phyloP scores from a whole-genome alignment of 495 filamentous ascomycete species.

The Daldinia bambusicola region DNA sequence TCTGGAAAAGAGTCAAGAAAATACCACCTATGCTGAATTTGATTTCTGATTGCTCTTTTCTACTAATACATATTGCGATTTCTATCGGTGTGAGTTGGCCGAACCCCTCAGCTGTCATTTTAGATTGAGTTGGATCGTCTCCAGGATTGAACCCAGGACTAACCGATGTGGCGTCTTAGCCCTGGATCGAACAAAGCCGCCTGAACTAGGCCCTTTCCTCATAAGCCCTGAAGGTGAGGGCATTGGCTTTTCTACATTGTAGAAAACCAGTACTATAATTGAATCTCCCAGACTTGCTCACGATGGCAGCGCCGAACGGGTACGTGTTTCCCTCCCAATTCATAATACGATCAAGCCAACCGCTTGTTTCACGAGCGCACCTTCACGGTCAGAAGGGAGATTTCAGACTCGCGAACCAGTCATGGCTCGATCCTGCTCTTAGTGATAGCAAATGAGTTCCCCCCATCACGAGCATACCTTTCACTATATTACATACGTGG shows the following conservation, averaged over 20 bases:
- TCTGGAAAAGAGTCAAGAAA: neutral
- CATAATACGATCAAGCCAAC: slow-evolving; percentile 11
- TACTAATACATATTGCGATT: slow-evolving; percentile 7
- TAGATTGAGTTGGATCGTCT: slow-evolving; percentile 12
- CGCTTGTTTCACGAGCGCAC: neutral
- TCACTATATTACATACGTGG: neutral
- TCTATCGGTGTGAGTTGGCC: slow-evolving; percentile 26
- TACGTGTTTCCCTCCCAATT: slow-evolving; percentile 32
- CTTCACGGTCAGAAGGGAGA: neutral
- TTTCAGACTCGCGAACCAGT: neutral
- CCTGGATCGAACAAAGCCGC: slow-evolving; percentile 30
- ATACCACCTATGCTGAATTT: slow-evolving; percentile 19
- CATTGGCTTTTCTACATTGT: slow-evolving; percentile 15
- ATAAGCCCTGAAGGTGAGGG: slow-evolving; percentile 27
- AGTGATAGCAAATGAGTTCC: neutral
- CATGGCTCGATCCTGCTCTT: neutral
- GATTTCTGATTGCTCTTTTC: slow-evolving; percentile 11
- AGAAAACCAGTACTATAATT: slow-evolving; percentile 12
- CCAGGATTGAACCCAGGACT: slow-evolving; percentile 30
- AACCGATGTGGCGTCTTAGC: slow-evolving; percentile 35
- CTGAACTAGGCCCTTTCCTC: slow-evolving; percentile 10
- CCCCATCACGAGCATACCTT: neutral
- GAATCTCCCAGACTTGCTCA: slow-evolving; percentile 13
- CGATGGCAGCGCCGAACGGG: slow-evolving; percentile 47
- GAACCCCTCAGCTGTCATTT: slow-evolving; percentile 12